Percentiles rank a stretch among this genome's conserved stretches.
Evolutionary conservation across 352 stramenopile species (phyloP).

Genomic region (Saprolegnia diclina): DNA sequence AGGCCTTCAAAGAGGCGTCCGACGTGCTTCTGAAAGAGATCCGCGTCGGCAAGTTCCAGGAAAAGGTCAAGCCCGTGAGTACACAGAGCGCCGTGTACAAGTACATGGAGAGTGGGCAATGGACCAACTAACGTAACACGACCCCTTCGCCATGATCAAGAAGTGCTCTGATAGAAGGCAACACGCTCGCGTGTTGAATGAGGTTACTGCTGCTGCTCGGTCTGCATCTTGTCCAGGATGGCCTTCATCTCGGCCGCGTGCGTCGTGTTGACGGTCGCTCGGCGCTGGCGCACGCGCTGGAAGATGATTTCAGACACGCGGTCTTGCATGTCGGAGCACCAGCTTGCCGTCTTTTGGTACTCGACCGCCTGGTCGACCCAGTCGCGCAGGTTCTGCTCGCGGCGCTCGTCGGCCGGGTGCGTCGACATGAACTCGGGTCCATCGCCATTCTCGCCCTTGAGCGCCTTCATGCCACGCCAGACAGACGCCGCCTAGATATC

Average conservation of each 20-base stretch:
- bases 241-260: slow-evolving; percentile 57
- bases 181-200: background rate
- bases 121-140: background rate
- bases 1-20: slow-evolving; percentile 80
- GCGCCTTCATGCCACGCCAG: slow-evolving; percentile 29
- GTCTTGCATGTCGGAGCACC: slow-evolving; percentile 51
- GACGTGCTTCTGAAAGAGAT: slow-evolving; percentile 78
- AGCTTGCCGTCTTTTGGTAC: slow-evolving; percentile 42
- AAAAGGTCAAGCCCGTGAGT: slow-evolving; percentile 68
- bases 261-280: slow-evolving; percentile 45
- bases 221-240: slow-evolving; percentile 37
- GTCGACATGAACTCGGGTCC: slow-evolving; percentile 57
- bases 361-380: slow-evolving; percentile 42
- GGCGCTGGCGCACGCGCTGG: slow-evolving; percentile 25
- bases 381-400: slow-evolving; percentile 39
- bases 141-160: background rate
- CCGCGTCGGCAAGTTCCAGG: slow-evolving; percentile 79
- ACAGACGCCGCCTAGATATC: slow-evolving; percentile 8
- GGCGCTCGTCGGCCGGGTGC: slow-evolving; percentile 58
- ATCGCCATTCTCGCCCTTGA: slow-evolving; percentile 35
- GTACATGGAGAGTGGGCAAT: slow-evolving; percentile 72
- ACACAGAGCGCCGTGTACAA: slow-evolving; percentile 78
- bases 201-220: background rate
- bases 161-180: too few relatives aligned
- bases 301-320: slow-evolving; percentile 45